phyloP scores from a whole-genome alignment of 2,329 filamentous ascomycete species.

The Xylaria arbuscula region DNA sequence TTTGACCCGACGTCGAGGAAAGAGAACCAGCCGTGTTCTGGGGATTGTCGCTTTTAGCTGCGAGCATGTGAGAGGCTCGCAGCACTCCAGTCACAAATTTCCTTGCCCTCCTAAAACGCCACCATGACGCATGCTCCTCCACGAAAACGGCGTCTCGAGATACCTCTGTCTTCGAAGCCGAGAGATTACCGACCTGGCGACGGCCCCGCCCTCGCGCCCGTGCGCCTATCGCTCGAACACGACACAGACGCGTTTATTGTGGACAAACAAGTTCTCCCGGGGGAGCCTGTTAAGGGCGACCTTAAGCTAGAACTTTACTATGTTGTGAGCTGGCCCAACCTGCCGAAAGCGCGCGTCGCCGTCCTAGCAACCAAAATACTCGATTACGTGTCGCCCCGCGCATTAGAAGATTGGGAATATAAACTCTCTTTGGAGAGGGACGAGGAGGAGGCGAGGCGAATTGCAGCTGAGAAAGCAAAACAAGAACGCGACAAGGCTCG shows the following conservation, averaged over 20 bases:
- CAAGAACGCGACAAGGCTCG: slow-evolving; percentile 38
- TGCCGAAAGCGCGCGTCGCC: slow-evolving; percentile 60
- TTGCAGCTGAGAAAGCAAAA: slow-evolving; percentile 41
- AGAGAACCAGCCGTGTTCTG: neutral
- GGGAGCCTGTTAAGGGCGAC: slow-evolving; percentile 44
- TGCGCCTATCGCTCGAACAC: slow-evolving; percentile 60
- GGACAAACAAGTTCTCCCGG: slow-evolving; percentile 62
- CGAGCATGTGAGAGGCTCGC: slow-evolving; percentile 24
- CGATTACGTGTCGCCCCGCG: slow-evolving; percentile 68
- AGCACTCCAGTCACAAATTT: slow-evolving; percentile 5
- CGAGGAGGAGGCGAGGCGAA: slow-evolving; percentile 49
- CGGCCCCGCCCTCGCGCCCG: slow-evolving; percentile 60
- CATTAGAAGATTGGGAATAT: slow-evolving; percentile 68
- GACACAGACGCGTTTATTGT: slow-evolving; percentile 69
- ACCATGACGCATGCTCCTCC: slow-evolving; percentile 37
- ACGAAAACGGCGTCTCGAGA: slow-evolving; percentile 44
- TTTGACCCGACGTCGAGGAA: neutral
- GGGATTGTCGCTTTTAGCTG: neutral
- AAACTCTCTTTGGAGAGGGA: slow-evolving; percentile 57
- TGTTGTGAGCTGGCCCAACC: slow-evolving; percentile 65
- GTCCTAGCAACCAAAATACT: slow-evolving; percentile 61
- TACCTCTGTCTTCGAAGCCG: slow-evolving; percentile 49
- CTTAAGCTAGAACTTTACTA: slow-evolving; percentile 61
- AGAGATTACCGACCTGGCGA: slow-evolving; percentile 58
- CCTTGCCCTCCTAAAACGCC: neutral